Percentiles rank a stretch among this genome's conserved stretches.
These are phyloP conservation scores for Beauveria bassiana DNA, from an alignment of 2,329 filamentous ascomycete genomes.

Conservation along the genomic window DNA sequence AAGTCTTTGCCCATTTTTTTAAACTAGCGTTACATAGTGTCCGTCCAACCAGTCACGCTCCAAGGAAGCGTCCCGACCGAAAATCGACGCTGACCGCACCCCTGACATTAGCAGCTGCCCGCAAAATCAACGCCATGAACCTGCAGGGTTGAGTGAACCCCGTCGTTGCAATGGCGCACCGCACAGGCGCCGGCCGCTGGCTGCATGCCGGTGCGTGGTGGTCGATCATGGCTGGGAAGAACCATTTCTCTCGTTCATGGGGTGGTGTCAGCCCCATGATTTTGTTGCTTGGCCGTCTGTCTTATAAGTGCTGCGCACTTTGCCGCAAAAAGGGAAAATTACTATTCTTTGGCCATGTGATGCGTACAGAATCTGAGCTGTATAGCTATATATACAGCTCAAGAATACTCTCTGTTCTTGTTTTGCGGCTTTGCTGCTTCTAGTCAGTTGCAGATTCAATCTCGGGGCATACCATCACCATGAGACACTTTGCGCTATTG, in stretches of 20 bases:
- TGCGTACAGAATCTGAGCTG: background rate
- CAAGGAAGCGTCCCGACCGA: background rate
- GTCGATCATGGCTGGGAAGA: background rate
- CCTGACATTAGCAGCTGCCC: background rate
- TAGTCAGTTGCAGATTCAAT: background rate
- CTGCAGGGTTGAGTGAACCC: background rate
- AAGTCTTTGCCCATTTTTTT: background rate
- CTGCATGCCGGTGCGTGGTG: background rate
- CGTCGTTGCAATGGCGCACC: slow-evolving; percentile 1
- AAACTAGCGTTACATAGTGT: background rate
- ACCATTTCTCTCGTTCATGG: background rate
- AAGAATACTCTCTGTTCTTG: background rate
- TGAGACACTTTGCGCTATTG: slow-evolving; percentile 2
- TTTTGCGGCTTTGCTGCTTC: background rate
- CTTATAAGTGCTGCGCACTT: background rate
- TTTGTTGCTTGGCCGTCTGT: background rate
- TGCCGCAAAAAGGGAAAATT: background rate
- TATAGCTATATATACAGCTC: slow-evolving; percentile 3
- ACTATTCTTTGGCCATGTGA: background rate
- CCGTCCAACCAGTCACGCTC: slow-evolving; percentile 8
- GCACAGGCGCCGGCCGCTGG: background rate
- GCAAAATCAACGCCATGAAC: background rate
- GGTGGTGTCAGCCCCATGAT: slow-evolving; percentile 2
- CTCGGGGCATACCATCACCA: background rate
- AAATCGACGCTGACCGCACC: background rate